Percentiles rank a stretch among this genome's conserved stretches.
Conservation (phyloP, 768 basidiomycete genomes). For the Lactifluus pinguis region DNA sequence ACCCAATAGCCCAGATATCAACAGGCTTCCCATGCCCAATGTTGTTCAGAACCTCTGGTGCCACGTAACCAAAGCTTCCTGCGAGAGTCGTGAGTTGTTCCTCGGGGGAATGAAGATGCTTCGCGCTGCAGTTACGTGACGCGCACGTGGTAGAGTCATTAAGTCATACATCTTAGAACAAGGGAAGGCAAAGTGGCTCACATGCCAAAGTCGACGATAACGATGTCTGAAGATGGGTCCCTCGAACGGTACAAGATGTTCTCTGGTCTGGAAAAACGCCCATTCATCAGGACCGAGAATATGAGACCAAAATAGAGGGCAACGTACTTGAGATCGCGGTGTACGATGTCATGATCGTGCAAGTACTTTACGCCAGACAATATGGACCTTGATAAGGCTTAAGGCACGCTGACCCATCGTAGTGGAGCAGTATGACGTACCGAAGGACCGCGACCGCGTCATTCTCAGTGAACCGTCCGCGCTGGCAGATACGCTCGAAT, state of each 20-base stretch:
- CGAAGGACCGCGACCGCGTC: constrained; percentile 75
- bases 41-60: constrained; percentile 78
- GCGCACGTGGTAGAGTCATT: neutral
- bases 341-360: constrained; percentile 89
- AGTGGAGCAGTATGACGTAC: constrained; percentile 32
- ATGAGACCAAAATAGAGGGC: neutral
- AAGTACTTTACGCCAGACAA: constrained; percentile 83
- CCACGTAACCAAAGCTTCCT: constrained; percentile 83
- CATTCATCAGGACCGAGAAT: neutral
- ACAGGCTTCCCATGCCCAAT: constrained; percentile 87
- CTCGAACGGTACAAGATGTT: constrained; percentile 89
- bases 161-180: neutral
- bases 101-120: constrained; percentile 64
- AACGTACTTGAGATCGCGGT: constrained; percentile 83
- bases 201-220: constrained; percentile 98
- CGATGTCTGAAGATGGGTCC: constrained; percentile 70
- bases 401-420: neutral
- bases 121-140: constrained; percentile 44
- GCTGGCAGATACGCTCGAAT: constrained; percentile 77
- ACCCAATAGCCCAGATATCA: constrained; percentile 93
- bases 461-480: constrained; percentile 88
- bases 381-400: constrained; percentile 46
- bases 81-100: constrained; percentile 67
- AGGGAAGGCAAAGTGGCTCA: constrained; percentile 28
- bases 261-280: constrained; percentile 58